Evolutionary conservation across 495 filamentous ascomycete species (phyloP), one percentile per base, ranked within the genome.

Genomic region (Penicillium crystallinum): DNA sequence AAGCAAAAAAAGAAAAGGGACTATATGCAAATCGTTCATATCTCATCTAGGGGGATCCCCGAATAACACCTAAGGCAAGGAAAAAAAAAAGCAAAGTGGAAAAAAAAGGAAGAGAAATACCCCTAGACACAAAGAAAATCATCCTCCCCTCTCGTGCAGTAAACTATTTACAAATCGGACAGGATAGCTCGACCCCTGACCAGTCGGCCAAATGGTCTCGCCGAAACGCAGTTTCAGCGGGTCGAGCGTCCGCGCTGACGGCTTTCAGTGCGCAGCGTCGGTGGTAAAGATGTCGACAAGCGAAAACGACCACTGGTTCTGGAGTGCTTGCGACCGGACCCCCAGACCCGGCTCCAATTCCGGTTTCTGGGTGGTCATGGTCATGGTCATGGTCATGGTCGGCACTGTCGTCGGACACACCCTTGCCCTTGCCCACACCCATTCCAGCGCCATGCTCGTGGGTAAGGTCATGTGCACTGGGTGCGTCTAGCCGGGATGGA

Each of bases 231-330:
- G 61, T 45, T 35, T 56, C 44, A 52, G 55, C 45, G 53, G 60
- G 50, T 49, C 66, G 49, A 52, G 34, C 39, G 19, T 42, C 44
- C 41, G 41, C 51, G 21, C 54, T 39, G 33, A 58, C 54, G 3
- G 61, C 46, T 9, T 71, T 59, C 53, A 73, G 42, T 48, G 80
- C 62, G 58, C 78, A 81, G 21, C 62, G 64, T 17, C 72, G 75
- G 57, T 81, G 78, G 55, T 74, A 81, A 43, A 80, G 58, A 59
- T 81, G 78, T 55, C 78, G 70, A 60, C 78, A 81, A n/a, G 77
- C 71, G 56, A 81, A 81, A 1, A 81, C 71, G 12, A 81, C 67
- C 11, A 73, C 59, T 0, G 75, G 68, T 25, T 73, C 73, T 10
- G 45, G 47, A 2, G 17, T 40, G 0, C 29, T 37, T 27, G 22